Evolutionary conservation across 2,329 filamentous ascomycete genomes (phyloP), one percentile per base, ranked within the genome.

Genomic region (Dactylellina drechsleri): DNA sequence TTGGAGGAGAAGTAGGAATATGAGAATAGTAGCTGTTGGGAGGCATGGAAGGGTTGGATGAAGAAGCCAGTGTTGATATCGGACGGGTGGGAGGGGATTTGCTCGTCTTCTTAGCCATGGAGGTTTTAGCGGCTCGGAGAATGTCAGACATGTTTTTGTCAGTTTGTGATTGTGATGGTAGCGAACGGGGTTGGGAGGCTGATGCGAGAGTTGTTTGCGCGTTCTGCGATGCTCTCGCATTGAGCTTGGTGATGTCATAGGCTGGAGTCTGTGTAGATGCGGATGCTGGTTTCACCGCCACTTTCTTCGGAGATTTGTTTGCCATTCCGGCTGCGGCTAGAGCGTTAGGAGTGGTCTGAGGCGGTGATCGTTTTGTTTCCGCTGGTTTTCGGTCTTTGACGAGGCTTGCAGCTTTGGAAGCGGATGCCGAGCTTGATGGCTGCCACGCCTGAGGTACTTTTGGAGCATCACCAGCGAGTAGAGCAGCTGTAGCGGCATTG

Each of bases 201-300:
- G 71, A 41, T 36, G 71, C 47, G 28, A 75, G 64, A 16, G 64
- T 59, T n/a, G n/a, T 67, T 64, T 75, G 71, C 15, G 64, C 71
- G 26, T 75, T 75, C 20, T 75, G 71, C 13, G 64, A 54, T 10
- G 71, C 71, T 18, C 65, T n/a, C n/a, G 65, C 66, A 28, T 71
- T 76, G 40, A 76, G 41, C n/a, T 67, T 70, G 40, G 52, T 71
- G n/a, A 76, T 76, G 40, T 76, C 72, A 31, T 76, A 75, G 2
- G 71, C 53, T 8, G 26, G 71, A 16, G 71, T 60, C 18, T 64
- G 43, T 41, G 71, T 52, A 4, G 58, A 75, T 6, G 65, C 59
- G 15, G 64, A 57, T 6, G 49, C 52, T 26, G 57, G 40, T 50
- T 64, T 58, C 4, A 56, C 45, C 18, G 60, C 43, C 13, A 47